phyloP scores from a whole-genome alignment of 2,329 filamentous ascomycete species.

The Apiospora kogelbergensis region DNA sequence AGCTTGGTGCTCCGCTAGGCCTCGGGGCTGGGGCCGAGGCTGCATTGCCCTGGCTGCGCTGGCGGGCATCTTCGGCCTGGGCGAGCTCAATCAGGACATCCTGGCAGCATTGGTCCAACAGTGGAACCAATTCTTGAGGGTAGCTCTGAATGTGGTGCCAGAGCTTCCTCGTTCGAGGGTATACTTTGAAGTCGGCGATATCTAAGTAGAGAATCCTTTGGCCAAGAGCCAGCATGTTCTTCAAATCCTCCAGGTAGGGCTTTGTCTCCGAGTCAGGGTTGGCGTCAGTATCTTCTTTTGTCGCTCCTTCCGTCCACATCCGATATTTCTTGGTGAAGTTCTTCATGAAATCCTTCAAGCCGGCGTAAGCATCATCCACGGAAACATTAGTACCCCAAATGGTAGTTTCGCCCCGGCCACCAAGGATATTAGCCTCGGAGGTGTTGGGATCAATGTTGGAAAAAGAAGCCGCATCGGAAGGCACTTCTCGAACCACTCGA shows the following conservation, averaged over 20 bases:
- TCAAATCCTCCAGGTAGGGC: slow-evolving; percentile 81
- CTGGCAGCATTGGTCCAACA: slow-evolving; percentile 94
- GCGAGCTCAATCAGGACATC: slow-evolving; percentile 92
- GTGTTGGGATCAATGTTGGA: slow-evolving; percentile 73
- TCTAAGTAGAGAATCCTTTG: slow-evolving; percentile 85
- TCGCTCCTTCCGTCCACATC: slow-evolving; percentile 83
- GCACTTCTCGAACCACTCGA: slow-evolving; percentile 55
- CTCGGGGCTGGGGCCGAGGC: slow-evolving; percentile 53
- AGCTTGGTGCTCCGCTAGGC: slow-evolving; percentile 62
- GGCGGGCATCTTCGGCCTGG: slow-evolving; percentile 71
- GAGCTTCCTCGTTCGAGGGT: slow-evolving; percentile 87
- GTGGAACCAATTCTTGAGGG: slow-evolving; percentile 90
- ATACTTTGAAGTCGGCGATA: slow-evolving; percentile 84
- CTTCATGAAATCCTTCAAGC: slow-evolving; percentile 88
- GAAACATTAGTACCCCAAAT: slow-evolving; percentile 99
- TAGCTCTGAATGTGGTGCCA: slow-evolving; percentile 96
- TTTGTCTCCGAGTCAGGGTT: slow-evolving; percentile 73
- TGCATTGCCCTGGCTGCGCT: slow-evolving; percentile 45
- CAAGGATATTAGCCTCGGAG: slow-evolving; percentile 86
- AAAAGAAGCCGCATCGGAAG: slow-evolving; percentile 62
- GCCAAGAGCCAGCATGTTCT: slow-evolving; percentile 88
- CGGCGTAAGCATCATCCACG: slow-evolving; percentile 80
- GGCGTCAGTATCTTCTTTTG: slow-evolving; percentile 70
- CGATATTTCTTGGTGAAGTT: slow-evolving; percentile 95
- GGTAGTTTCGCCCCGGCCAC: slow-evolving; percentile 76